phyloP scores from a whole-genome alignment of 345 rosid species.

The Eucalyptus rudis region DNA sequence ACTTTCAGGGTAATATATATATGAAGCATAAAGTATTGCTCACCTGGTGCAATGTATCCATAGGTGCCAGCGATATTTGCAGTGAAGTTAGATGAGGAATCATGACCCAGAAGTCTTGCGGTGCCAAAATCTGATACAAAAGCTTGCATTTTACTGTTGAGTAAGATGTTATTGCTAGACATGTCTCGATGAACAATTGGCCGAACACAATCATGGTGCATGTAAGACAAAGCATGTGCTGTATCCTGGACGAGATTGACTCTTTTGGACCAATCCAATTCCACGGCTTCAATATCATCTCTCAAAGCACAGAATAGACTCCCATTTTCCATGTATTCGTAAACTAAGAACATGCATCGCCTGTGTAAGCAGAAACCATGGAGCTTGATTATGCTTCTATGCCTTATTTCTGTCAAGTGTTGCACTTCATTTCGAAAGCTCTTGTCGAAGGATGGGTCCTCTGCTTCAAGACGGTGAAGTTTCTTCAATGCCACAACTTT shows the following conservation, averaged over 20 bases:
- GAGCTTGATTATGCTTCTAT: not conserved
- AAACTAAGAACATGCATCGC: not conserved
- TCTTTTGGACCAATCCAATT: too few species aligned
- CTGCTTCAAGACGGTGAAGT: not conserved
- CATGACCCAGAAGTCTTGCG: not conserved
- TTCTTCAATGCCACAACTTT: conserved; percentile 1
- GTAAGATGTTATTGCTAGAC: conserved; percentile 3
- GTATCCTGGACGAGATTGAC: accelerated
- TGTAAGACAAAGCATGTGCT: too few species aligned
- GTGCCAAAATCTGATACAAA: conserved; percentile 8
- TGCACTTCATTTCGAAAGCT: not conserved
- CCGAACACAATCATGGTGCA: accelerated
- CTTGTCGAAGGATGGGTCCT: not conserved
- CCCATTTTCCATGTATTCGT: not conserved
- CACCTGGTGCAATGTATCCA: too few species aligned
- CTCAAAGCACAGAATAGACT: not conserved
- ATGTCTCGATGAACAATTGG: conserved; percentile 9
- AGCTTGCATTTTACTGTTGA: not conserved
- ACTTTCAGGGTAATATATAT: too few species aligned
- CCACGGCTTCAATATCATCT: accelerated
- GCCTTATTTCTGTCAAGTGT: not conserved
- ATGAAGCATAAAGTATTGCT: too few species aligned
- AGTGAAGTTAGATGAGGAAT: not conserved
- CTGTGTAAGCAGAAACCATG: not conserved
- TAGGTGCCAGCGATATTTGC: too few species aligned